A percentile compares a stretch with the other conserved stretches of the same genome.
Evolutionary conservation across 495 filamentous ascomycete species (phyloP).

Genomic region (Xylaria scruposa): DNA sequence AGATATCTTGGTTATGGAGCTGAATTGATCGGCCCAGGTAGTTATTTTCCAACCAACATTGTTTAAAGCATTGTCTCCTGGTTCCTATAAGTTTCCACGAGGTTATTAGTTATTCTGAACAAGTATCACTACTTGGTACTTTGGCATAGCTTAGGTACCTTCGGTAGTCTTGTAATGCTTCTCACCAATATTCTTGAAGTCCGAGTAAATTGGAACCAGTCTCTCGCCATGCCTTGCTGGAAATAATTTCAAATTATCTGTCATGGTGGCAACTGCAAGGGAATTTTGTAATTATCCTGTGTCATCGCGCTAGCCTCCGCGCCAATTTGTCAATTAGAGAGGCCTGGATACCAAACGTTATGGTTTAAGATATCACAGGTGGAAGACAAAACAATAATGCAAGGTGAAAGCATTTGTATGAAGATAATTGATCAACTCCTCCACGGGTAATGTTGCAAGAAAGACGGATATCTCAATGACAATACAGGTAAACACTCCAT

Average conservation of each 20-base stretch:
- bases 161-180: background rate
- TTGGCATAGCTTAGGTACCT: background rate
- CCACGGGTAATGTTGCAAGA: background rate
- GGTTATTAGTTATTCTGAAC: background rate
- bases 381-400: background rate
- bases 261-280: background rate
- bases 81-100: background rate
- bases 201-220: background rate
- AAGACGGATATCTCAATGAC: slow-evolving; percentile 22
- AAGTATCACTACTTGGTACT: background rate
- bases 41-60: background rate
- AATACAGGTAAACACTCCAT: background rate
- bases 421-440: background rate
- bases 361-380: background rate
- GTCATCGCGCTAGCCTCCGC: too few species aligned
- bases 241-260: background rate
- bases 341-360: too few species aligned
- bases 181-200: background rate
- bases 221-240: background rate
- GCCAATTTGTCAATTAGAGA: too few species aligned
- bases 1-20: background rate
- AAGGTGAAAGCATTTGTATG: background rate
- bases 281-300: background rate
- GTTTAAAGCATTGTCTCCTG: background rate
- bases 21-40: background rate